These are phyloP conservation scores for Eutrema yunnanense DNA, from an alignment of 345 rosid genomes.

Conservation along the genomic window DNA sequence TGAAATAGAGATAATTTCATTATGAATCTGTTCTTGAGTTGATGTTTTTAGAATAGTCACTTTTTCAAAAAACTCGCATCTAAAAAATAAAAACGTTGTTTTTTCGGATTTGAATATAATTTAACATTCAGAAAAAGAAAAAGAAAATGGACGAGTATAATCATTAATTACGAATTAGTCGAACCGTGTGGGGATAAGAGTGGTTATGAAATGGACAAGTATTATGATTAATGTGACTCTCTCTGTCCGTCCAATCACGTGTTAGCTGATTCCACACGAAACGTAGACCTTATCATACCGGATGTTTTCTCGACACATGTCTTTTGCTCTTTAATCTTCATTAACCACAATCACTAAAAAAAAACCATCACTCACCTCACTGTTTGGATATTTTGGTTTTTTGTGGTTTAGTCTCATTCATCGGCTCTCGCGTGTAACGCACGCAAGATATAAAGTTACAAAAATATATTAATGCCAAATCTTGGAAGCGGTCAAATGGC, in stretches of 20 bases:
- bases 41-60: too few relatives aligned
- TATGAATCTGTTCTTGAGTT: too few relatives aligned
- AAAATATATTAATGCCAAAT: background rate
- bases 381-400: slow-evolving; percentile 25
- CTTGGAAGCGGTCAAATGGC: background rate
- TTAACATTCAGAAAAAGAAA: too few relatives aligned
- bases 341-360: background rate
- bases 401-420: background rate
- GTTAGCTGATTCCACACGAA: slow-evolving; percentile 34
- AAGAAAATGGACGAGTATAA: too few relatives aligned
- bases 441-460: background rate
- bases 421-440: slow-evolving; percentile 12
- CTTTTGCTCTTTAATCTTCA: background rate
- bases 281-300: slow-evolving; percentile 22
- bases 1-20: too few relatives aligned
- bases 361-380: slow-evolving; percentile 11
- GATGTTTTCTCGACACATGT: slow-evolving; percentile 26
- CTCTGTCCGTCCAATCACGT: slow-evolving; percentile 13
- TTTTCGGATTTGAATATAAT: too few relatives aligned
- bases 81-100: too few relatives aligned
- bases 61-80: too few relatives aligned
- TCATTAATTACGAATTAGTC: too few relatives aligned
- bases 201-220: slow-evolving; percentile 12
- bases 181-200: slow-evolving; percentile 15
- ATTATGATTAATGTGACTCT: slow-evolving; percentile 24